These are phyloP conservation scores for Verticillium tricorpus DNA, from an alignment of 2,329 filamentous ascomycete genomes.

Conservation along the genomic window DNA sequence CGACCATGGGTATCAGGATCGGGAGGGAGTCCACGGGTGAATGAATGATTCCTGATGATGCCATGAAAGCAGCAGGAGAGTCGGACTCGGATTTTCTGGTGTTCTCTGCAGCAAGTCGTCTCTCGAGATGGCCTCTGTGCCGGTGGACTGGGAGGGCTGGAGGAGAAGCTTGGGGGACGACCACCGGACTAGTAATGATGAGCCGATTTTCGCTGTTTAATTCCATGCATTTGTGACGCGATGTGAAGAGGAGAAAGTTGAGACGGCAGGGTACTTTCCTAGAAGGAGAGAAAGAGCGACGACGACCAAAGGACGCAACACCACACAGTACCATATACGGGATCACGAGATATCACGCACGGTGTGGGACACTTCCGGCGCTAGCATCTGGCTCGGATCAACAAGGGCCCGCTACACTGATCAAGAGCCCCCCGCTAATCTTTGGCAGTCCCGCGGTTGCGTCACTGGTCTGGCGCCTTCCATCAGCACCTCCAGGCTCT, in stretches of 20 bases:
- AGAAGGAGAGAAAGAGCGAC: no score
- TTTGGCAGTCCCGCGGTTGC: conserved; percentile 6
- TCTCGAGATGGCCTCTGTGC: no score
- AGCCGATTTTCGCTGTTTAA: no score
- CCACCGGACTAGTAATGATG: no score
- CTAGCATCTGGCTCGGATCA: not conserved
- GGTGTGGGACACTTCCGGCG: not conserved
- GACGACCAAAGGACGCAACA: no score
- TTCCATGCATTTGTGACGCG: no score
- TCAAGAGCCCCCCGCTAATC: not conserved
- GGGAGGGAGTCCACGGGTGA: not conserved
- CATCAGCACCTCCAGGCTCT: conserved; percentile 1
- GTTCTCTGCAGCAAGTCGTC: not conserved
- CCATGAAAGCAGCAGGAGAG: not conserved
- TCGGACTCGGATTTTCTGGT: not conserved
- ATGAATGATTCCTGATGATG: not conserved
- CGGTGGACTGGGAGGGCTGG: no score
- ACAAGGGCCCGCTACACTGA: not conserved
- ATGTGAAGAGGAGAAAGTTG: no score
- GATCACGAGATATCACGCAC: not conserved
- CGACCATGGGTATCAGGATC: not conserved
- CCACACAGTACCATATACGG: not conserved
- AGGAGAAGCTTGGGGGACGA: no score
- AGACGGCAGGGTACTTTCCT: no score
- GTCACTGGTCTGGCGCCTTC: conserved; percentile 14